Evolutionary conservation across 306 rosid species (phyloP).

Genomic region (Begonia peltatifolia): DNA sequence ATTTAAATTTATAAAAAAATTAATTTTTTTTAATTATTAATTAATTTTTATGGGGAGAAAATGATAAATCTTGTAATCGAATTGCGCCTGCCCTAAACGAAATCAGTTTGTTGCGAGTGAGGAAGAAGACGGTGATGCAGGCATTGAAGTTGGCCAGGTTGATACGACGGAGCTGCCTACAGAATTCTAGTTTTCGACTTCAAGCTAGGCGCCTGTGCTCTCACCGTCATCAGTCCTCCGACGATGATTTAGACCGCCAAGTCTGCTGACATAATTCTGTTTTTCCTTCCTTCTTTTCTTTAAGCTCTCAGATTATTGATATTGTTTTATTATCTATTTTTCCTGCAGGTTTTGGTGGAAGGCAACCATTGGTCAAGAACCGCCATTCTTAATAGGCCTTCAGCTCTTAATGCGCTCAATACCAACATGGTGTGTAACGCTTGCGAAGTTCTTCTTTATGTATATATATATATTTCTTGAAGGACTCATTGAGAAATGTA

Average conservation of each 20-base stretch:
- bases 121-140: slow-evolving; percentile 11
- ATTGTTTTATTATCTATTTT: background rate
- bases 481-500: background rate
- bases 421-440: slow-evolving; percentile 21
- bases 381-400: slow-evolving; percentile 51
- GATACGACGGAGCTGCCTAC: slow-evolving; percentile 11
- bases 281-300: background rate
- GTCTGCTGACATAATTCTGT: slow-evolving; percentile 12
- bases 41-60: too few relatives aligned
- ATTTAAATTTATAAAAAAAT: too few relatives aligned
- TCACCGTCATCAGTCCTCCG: slow-evolving; percentile 9
- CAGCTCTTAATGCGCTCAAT: slow-evolving; percentile 41
- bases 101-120: background rate
- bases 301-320: background rate
- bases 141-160: slow-evolving; percentile 20
- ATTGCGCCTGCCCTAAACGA: too few relatives aligned
- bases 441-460: background rate
- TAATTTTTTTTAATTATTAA: too few relatives aligned
- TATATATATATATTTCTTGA: background rate
- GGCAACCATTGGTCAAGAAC: slow-evolving; percentile 42
- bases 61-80: too few relatives aligned
- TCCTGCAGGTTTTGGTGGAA: slow-evolving; percentile 34
- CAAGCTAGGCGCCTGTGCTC: slow-evolving; percentile 21
- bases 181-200: slow-evolving; percentile 6
- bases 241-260: slow-evolving; percentile 24